A percentile compares a stretch with the other conserved stretches of the same genome.
phyloP scores from a whole-genome alignment of 306 rosid genomes.

The Ochetophila trinervis region DNA sequence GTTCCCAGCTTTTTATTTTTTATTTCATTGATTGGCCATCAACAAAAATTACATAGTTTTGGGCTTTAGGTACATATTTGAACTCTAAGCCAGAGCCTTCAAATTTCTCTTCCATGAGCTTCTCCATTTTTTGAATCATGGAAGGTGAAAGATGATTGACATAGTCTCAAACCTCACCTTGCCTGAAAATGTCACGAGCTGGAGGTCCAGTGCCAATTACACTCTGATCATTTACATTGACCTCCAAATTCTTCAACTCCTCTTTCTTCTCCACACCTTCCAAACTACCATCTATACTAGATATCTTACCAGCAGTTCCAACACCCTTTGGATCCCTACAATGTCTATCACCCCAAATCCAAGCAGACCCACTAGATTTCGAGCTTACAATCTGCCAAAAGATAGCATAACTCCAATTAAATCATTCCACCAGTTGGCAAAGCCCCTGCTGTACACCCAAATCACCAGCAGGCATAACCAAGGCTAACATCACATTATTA shows the following conservation, averaged over 20 bases:
- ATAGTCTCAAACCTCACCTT: background rate
- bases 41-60: too few relatives aligned
- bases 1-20: too few relatives aligned
- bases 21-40: too few relatives aligned
- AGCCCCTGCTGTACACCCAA: conserved; percentile 46
- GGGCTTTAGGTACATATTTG: background rate
- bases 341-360: conserved; percentile 78
- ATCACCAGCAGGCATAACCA: conserved; percentile 42
- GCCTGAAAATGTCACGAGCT: background rate
- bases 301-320: conserved; percentile 19
- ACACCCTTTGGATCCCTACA: conserved; percentile 43
- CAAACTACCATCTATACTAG: conserved; percentile 20
- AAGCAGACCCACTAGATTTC: conserved; percentile 72
- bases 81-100: background rate
- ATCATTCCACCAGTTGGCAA: conserved; percentile 57
- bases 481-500: conserved; percentile 43
- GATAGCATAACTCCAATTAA: conserved; percentile 73
- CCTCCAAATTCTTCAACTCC: conserved; percentile 35
- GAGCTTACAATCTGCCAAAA: conserved; percentile 73
- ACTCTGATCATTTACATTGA: background rate
- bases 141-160: background rate
- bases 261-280: conserved; percentile 43
- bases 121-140: background rate
- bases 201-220: background rate
- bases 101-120: too few relatives aligned